phyloP scores from a whole-genome alignment of 2,329 filamentous ascomycete genomes.

The Ascochyta pisi region DNA sequence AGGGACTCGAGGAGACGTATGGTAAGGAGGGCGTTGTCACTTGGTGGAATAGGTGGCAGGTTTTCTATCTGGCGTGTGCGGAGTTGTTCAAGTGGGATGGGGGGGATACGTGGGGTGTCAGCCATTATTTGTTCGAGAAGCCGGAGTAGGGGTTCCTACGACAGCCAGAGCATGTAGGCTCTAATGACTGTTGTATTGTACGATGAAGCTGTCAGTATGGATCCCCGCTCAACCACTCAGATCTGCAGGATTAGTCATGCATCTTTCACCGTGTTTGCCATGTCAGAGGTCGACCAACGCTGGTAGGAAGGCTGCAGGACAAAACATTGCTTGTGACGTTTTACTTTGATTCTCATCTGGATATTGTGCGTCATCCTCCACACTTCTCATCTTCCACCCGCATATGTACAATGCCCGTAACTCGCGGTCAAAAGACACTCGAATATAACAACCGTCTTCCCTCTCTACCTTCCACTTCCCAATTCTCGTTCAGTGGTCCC shows the following conservation, averaged over 20 bases:
- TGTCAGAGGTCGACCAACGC: too few relatives aligned
- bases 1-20: constrained; percentile 69
- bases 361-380: constrained; percentile 16
- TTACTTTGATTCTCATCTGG: constrained; percentile 25
- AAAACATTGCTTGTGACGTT: constrained; percentile 3
- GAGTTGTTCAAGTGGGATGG: constrained; percentile 71
- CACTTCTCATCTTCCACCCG: neutral
- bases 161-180: too few relatives aligned
- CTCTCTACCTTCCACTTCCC: neutral
- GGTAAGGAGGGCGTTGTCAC: constrained; percentile 64
- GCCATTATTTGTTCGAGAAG: constrained; percentile 72
- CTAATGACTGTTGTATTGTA: too few relatives aligned
- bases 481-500: constrained; percentile 42
- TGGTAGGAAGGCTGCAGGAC: neutral
- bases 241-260: neutral
- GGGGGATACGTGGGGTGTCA: constrained; percentile 72
- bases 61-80: constrained; percentile 75
- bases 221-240: neutral
- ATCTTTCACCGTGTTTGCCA: too few relatives aligned
- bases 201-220: too few relatives aligned
- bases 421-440: neutral
- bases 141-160: constrained; percentile 26
- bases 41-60: constrained; percentile 75
- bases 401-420: constrained; percentile 24
- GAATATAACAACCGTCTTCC: neutral